Evolutionary conservation across 257 asterid genomes (phyloP).

Genomic region (Mitragyna speciosa): DNA sequence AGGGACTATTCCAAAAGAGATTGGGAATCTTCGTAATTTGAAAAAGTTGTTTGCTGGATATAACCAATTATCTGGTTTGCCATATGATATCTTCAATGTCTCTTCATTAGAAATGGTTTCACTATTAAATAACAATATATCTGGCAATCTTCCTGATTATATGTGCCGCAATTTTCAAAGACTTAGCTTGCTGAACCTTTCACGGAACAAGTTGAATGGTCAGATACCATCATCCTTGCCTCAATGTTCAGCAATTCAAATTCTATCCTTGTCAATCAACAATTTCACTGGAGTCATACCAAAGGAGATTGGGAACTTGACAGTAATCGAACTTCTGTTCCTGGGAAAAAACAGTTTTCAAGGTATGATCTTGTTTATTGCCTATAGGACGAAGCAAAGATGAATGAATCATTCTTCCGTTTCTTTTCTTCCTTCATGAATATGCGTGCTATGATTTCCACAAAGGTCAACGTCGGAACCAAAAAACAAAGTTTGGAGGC

Average conservation of each 20-base stretch:
- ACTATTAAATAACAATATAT: background rate
- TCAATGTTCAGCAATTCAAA: background rate
- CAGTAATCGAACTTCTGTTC: background rate
- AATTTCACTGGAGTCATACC: slow-evolving; percentile 23
- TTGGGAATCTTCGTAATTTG: background rate
- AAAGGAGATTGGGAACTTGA: slow-evolving; percentile 20
- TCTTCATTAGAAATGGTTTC: background rate
- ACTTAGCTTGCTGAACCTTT: background rate
- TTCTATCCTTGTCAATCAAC: background rate
- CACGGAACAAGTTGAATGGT: background rate
- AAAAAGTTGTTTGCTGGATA: background rate
- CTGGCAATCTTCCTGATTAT: slow-evolving; percentile 8
- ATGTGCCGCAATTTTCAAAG: background rate
- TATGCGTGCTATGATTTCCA: too few relatives aligned
- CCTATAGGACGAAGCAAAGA: background rate
- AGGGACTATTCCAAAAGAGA: background rate
- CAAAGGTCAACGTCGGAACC: too few relatives aligned
- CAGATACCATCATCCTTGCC: background rate
- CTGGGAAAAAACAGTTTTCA: slow-evolving; percentile 14
- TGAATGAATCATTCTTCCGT: too few relatives aligned
- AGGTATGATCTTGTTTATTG: background rate
- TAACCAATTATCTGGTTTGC: slow-evolving; percentile 16
- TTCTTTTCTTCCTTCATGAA: too few relatives aligned
- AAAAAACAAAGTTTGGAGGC: too few relatives aligned
- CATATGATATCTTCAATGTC: slow-evolving; percentile 19